A percentile compares a stretch with the other conserved stretches of the same genome.
Conservation (phyloP, 352 stramenopile genomes). For the Globisporangium polare region DNA sequence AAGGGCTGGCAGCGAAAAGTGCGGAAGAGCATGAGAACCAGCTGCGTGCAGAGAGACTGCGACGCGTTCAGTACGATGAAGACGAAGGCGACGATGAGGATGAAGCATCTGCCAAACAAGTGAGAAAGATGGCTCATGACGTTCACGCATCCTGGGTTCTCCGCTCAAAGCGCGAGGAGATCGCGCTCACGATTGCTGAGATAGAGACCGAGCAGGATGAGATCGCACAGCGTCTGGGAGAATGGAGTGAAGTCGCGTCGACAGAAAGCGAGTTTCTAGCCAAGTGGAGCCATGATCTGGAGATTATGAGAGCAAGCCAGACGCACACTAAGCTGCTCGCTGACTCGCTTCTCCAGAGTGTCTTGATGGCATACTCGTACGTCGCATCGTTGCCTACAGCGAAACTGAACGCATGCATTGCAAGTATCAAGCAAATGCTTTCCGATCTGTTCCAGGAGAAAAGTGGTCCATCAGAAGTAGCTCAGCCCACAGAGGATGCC, state of each 20-base stretch:
- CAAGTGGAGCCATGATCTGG: conserved; percentile 4
- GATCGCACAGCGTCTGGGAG: background rate
- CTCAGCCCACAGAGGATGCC: background rate
- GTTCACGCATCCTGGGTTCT: conserved; percentile 13
- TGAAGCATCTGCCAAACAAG: background rate
- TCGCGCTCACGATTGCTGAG: conserved; percentile 20
- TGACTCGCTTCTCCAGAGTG: conserved; percentile 8
- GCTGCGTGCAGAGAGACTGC: background rate
- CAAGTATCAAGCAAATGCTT: conserved; percentile 1
- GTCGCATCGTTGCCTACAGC: background rate
- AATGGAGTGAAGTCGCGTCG: conserved; percentile 3
- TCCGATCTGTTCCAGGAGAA: background rate
- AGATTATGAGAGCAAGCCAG: background rate
- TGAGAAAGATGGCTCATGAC: background rate
- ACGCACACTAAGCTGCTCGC: background rate
- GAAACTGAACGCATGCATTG: background rate
- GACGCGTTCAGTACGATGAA: background rate
- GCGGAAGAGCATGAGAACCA: background rate
- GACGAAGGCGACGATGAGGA: background rate
- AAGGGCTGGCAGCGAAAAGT: background rate
- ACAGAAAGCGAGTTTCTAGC: background rate
- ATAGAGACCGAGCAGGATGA: background rate
- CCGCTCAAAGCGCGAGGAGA: conserved; percentile 21
- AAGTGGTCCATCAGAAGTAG: background rate
- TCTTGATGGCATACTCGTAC: conserved; percentile 15